Percentiles rank a stretch among this genome's conserved stretches.
phyloP scores from a whole-genome alignment of 306 rosid genomes.

The Trifolium dubium region DNA sequence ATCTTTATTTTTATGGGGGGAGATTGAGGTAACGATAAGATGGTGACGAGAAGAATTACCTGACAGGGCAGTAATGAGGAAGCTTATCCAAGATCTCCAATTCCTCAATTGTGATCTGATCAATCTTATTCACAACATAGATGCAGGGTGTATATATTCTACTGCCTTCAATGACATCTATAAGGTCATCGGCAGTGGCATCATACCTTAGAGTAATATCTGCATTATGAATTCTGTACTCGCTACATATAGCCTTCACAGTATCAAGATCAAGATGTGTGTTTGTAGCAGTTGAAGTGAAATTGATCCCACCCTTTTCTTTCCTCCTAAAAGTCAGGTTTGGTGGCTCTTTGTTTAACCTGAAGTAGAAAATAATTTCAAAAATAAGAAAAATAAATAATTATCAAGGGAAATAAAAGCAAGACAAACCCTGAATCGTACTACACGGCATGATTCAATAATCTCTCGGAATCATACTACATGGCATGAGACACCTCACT shows the following conservation, averaged over 20 bases:
- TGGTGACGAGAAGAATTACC: conserved; percentile 53
- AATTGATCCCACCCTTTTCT: conserved; percentile 95
- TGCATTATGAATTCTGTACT: conserved; percentile 93
- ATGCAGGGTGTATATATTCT: conserved; percentile 94
- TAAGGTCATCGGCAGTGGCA: conserved; percentile 97
- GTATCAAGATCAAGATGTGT: conserved; percentile 94
- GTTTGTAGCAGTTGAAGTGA: conserved; percentile 87
- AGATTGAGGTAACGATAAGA: background rate
- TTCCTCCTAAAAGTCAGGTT: conserved; percentile 90
- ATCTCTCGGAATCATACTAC: conserved; percentile 20
- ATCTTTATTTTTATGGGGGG: background rate
- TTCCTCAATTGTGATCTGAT: conserved; percentile 96
- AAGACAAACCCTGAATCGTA: background rate
- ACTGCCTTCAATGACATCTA: conserved; percentile 96
- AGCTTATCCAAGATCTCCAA: conserved; percentile 97
- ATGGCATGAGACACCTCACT: conserved; percentile 17
- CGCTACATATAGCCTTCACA: conserved; percentile 94
- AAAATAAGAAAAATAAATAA: conserved; percentile 25
- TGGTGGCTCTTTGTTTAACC: conserved; percentile 97
- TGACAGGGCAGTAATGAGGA: conserved; percentile 96
- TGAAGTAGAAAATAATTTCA: conserved; percentile 44
- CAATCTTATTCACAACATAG: conserved; percentile 94
- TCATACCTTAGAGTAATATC: conserved; percentile 93
- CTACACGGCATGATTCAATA: conserved; percentile 10
- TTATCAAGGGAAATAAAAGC: conserved; percentile 16